Conservation (phyloP, 345 rosid genomes). For the Crucihimalaya himalaica region DNA sequence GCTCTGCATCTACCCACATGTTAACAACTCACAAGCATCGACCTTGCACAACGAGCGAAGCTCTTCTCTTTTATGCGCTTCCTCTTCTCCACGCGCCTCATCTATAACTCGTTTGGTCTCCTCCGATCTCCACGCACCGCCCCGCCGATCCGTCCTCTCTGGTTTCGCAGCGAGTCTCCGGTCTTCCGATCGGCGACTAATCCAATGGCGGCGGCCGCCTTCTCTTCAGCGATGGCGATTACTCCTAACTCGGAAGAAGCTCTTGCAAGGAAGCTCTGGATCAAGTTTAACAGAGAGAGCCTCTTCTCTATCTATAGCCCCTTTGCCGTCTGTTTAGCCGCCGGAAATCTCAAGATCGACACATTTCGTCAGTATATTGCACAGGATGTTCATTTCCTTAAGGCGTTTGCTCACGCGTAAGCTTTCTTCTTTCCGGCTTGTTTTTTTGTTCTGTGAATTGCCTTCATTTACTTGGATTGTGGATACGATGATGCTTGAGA, state of each 20-base stretch:
- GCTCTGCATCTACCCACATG: constrained; percentile 8
- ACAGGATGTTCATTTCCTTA: constrained; percentile 85
- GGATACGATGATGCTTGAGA: background rate
- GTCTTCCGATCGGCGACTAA: constrained; percentile 42
- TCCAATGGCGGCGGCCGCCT: constrained; percentile 42
- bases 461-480: background rate
- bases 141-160: constrained; percentile 33
- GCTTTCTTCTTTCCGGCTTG: constrained; percentile 43
- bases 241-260: constrained; percentile 55
- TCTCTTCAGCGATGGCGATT: constrained; percentile 38
- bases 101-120: constrained; percentile 24
- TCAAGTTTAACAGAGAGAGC: constrained; percentile 65
- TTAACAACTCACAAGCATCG: too few species aligned
- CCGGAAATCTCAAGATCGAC: constrained; percentile 75
- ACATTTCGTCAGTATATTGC: constrained; percentile 75
- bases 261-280: constrained; percentile 69
- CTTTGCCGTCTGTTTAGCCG: constrained; percentile 67
- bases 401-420: constrained; percentile 89
- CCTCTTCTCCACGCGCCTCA: constrained; percentile 32
- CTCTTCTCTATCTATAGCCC: constrained; percentile 75
- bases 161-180: constrained; percentile 16
- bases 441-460: too few species aligned
- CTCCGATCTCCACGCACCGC: constrained; percentile 31
- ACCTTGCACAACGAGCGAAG: background rate
- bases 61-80: constrained; percentile 45